These are phyloP conservation scores for Salicornia ramosissima DNA, from an alignment of 148 eudicot genomes.

Conservation along the genomic window DNA sequence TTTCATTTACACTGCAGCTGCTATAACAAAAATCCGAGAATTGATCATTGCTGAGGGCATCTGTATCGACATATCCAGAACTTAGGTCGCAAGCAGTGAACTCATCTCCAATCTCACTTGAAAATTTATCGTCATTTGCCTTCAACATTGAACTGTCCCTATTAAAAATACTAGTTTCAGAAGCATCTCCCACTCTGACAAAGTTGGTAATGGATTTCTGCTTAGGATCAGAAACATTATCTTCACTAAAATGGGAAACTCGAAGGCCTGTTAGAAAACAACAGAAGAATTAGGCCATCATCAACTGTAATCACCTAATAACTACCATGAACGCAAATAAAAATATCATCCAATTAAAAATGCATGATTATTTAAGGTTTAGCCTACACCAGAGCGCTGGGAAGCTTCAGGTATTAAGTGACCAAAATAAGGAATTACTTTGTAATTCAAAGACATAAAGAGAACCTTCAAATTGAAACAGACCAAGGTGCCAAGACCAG, in stretches of 20 bases:
- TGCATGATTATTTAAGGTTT: background rate
- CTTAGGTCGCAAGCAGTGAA: slow-evolving; percentile 23
- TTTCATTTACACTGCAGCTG: slow-evolving; percentile 19
- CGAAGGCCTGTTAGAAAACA: slow-evolving; percentile 62
- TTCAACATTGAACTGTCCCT: slow-evolving; percentile 26
- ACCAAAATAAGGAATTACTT: background rate
- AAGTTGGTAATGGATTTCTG: slow-evolving; percentile 84
- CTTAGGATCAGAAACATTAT: slow-evolving; percentile 57
- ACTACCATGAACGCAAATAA: background rate
- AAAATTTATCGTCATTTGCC: slow-evolving; percentile 22
- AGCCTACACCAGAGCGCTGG: background rate
- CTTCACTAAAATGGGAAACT: slow-evolving; percentile 80
- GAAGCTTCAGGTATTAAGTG: background rate
- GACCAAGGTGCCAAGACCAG: background rate
- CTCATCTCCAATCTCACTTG: slow-evolving; percentile 24
- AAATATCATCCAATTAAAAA: background rate
- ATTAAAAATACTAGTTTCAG: slow-evolving; percentile 24
- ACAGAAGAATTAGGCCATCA: background rate
- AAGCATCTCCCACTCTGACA: slow-evolving; percentile 38
- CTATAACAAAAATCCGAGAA: slow-evolving; percentile 32
- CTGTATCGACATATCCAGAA: slow-evolving; percentile 23
- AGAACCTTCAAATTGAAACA: background rate
- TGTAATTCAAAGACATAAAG: background rate
- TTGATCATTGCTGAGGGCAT: slow-evolving; percentile 30
- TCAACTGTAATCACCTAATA: slow-evolving; percentile 1